Base-by-base conservation (phyloP, 345 rosid genomes). In the Pelargonium nanum region DNA sequence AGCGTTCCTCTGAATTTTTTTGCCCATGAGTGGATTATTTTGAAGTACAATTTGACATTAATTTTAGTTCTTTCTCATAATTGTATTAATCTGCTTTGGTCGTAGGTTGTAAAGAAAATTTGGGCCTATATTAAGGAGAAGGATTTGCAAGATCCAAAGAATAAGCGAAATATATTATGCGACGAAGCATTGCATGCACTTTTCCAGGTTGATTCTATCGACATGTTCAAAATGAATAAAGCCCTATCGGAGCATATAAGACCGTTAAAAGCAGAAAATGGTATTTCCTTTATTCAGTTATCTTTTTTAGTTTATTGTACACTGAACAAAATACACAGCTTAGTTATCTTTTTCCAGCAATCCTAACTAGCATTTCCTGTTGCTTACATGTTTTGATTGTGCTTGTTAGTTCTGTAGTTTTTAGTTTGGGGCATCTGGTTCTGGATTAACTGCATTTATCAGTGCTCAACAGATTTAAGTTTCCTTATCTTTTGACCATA, bases 181-280 rank as follows among this genome's bases (percentile, higher is more conserved):
- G 86, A 83, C 8, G 79, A 79, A 53, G 26, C 77, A 60, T 65
- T 82, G 55, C 78, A 50, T 59, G 76, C 80, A 59, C 67, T 82
- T 61, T 85, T 85, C 56, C 53, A 65, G 44, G 69, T 79, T 13
- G 77, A 76, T 50, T 77, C 80, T 22, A 81, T 85, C 57, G 77
- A 81, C 71, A 83, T 83, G 88, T 85, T 85, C 70, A 80, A 79
- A 59, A 79, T 85, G 88, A 81, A 65, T 69, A 85, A 81, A 77
- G 80, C 59, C 44, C 72, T 85, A 30, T 57, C 80, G 21, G 81
- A 78, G 69, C 88, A 85, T 67, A 83, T 85, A 65, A 77, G 86
- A 86, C 81, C 85, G 8, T 61, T 85, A 68, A 72, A 65, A 58
- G 75, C 75, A 6, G 65, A 65, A 26, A 70, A 71, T 30, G 84